Conservation (phyloP, 148 eudicot genomes). For the Nepenthes mirabilis region DNA sequence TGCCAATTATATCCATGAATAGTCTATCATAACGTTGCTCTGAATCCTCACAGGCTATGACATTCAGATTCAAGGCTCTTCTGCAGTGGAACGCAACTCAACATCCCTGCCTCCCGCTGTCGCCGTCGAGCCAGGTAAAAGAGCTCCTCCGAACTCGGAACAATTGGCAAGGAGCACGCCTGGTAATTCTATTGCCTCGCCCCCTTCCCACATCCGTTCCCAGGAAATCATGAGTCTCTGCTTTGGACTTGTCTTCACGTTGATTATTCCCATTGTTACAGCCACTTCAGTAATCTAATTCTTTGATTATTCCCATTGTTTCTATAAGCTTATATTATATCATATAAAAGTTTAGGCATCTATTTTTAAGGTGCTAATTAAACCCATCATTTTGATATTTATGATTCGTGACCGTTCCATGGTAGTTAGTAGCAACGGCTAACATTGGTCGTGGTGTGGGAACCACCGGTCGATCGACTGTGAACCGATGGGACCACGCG, state of each 20-base stretch:
- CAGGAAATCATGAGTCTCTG: slow-evolving; percentile 6
- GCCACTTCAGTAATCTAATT: not conserved
- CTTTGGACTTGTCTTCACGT: slow-evolving; percentile 8
- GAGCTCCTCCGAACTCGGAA: slow-evolving; percentile 5
- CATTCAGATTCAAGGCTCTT: not conserved
- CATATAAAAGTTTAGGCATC: too few species aligned
- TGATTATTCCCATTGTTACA: slow-evolving; percentile 16
- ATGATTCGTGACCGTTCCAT: too few species aligned
- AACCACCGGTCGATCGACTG: too few species aligned
- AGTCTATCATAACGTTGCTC: not conserved
- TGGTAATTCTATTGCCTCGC: slow-evolving; percentile 18
- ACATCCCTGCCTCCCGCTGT: slow-evolving; percentile 7
- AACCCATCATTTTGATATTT: too few species aligned
- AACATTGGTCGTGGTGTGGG: too few species aligned
- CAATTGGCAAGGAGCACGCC: slow-evolving; percentile 2
- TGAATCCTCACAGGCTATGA: slow-evolving; percentile 1
- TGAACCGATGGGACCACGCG: too few species aligned
- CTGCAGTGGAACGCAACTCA: not conserved
- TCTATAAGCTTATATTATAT: not conserved
- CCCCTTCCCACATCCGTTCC: slow-evolving; percentile 6
- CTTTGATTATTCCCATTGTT: not conserved
- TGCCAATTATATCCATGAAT: not conserved
- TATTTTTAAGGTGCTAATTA: too few species aligned
- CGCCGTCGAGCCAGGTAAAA: slow-evolving; percentile 17
- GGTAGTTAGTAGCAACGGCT: too few species aligned